These are phyloP conservation scores for Rhizopus arrhizus DNA, from an alignment of 371 early-diverging fungal species.

Conservation along the genomic window DNA sequence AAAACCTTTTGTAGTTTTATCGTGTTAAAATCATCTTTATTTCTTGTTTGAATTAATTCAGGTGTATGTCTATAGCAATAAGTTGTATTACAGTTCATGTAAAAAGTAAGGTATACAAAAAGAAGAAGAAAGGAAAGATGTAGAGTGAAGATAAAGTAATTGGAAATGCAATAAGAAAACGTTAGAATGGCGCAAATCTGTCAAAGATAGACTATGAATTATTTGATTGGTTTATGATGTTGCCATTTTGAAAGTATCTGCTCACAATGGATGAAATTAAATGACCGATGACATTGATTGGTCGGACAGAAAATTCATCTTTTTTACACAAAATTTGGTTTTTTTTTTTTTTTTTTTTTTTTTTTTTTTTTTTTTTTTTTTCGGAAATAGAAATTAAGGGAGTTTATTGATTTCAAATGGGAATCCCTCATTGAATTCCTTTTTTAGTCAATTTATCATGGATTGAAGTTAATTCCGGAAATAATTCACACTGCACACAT, in stretches of 20 bases:
- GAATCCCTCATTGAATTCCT: neutral
- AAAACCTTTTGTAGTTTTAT: conserved; percentile 18
- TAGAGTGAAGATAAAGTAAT: conserved; percentile 6
- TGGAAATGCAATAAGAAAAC: conserved; percentile 7
- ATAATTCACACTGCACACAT: neutral
- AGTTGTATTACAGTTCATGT: conserved; percentile 21
- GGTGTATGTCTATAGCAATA: conserved; percentile 32
- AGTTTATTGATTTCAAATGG: neutral
- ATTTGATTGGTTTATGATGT: conserved; percentile 20
- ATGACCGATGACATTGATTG: neutral
- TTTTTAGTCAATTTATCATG: conserved; percentile 6
- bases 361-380: neutral
- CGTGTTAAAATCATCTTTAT: conserved; percentile 16
- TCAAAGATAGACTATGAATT: neutral
- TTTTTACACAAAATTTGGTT: neutral
- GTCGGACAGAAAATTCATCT: conserved; percentile 1
- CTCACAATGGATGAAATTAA: neutral
- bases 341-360: neutral
- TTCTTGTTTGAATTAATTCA: conserved; percentile 23
- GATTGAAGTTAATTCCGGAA: conserved; percentile 1
- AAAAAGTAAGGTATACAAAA: neutral
- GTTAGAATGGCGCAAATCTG: conserved; percentile 25
- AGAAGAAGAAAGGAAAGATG: neutral
- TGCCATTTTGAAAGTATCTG: conserved; percentile 7
- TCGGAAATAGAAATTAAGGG: neutral